Base-by-base conservation (phyloP, 2,329 filamentous ascomycete genomes). In the Pseudocercospora ulei region DNA sequence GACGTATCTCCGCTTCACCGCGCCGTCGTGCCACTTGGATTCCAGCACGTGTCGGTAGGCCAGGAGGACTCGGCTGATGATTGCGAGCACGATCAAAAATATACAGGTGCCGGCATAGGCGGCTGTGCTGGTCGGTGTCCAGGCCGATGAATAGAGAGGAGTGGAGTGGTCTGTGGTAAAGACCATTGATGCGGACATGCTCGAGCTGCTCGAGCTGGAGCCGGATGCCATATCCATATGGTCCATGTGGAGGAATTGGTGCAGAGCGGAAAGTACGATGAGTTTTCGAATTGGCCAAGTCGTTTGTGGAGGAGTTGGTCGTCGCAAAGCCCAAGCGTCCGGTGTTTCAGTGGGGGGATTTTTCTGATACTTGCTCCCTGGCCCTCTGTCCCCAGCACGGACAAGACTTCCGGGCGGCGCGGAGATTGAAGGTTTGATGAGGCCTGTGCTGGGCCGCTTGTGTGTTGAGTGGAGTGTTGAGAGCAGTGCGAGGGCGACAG, bases 41-140 rank as follows among this genome's bases (percentile, higher is more conserved):
- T 76, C 64, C 65, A 75, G 62, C 9, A 66, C 54, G 14, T 66
- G 58, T 58, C 84, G 85, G 53, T 74, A 67, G 2, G 86, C 86
- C 35, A 88, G 65, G 9, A 94, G 68, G 12, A 69, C 64, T 36
- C 87, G 81, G 56, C 80, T 77, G 40, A 80, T 55, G 44, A 78
- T 68, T 44, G 78, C 78, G 35, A 96, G 76, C 28, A 81, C 52
- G 58, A 94, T 78, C 43, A 95, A 72, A 65, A 95, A 95, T 60
- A 95, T 82, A 67, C 88, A 93, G 17, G 85, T 93, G 39, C 77
- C 88, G 1, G 84, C 85, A 62, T 95, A 96, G 43, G 72, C 66
- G 52, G 80, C 84, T 4, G 71, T 66, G 22, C 66, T 78, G 17
- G 58, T 63, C 3, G 88, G 88, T 2, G 81, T 80, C 85, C 87